Evolutionary conservation across 2,329 filamentous ascomycete species (phyloP).

Genomic region (Penicillium hesseltinei): DNA sequence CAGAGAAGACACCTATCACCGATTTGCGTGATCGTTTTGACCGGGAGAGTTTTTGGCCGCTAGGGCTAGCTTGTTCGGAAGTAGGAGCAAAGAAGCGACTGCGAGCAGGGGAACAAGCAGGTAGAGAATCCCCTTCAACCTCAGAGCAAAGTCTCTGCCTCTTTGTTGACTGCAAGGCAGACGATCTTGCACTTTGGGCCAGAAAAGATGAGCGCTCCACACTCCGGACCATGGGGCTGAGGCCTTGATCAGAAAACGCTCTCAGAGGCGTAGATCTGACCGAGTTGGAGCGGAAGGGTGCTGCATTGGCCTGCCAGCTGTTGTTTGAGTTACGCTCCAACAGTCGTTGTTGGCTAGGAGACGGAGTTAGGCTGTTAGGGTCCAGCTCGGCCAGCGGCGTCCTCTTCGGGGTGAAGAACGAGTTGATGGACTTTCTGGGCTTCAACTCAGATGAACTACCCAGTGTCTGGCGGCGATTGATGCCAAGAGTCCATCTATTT

Average conservation of each 20-base stretch:
- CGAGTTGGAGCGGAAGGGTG: constrained; percentile 39
- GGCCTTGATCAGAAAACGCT: constrained; percentile 39
- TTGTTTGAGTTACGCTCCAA: constrained; percentile 53
- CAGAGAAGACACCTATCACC: constrained; percentile 52
- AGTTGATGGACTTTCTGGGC: constrained; percentile 59
- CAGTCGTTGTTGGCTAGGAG: constrained; percentile 61
- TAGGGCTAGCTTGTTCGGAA: constrained; percentile 39
- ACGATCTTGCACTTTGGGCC: constrained; percentile 36
- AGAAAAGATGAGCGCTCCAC: constrained; percentile 42
- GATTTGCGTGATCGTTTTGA: constrained; percentile 45
- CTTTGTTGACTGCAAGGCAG: constrained; percentile 50
- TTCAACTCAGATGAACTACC: constrained; percentile 54
- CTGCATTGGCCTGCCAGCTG: constrained; percentile 56
- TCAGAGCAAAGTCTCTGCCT: constrained; percentile 54
- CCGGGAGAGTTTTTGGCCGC: constrained; percentile 34
- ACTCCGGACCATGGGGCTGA: constrained; percentile 44
- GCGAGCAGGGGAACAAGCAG: constrained; percentile 34
- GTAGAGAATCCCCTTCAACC: constrained; percentile 33
- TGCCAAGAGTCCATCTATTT: constrained; percentile 34
- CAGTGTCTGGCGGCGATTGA: constrained; percentile 42
- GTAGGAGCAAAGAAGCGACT: constrained; percentile 50
- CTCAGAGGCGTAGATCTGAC: constrained; percentile 35
- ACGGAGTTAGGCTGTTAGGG: constrained; percentile 65
- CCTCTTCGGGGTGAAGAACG: constrained; percentile 64
- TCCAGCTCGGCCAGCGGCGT: constrained; percentile 66